Conservation (phyloP, 2,329 filamentous ascomycete species). For the Hymenoscyphus occultus region DNA sequence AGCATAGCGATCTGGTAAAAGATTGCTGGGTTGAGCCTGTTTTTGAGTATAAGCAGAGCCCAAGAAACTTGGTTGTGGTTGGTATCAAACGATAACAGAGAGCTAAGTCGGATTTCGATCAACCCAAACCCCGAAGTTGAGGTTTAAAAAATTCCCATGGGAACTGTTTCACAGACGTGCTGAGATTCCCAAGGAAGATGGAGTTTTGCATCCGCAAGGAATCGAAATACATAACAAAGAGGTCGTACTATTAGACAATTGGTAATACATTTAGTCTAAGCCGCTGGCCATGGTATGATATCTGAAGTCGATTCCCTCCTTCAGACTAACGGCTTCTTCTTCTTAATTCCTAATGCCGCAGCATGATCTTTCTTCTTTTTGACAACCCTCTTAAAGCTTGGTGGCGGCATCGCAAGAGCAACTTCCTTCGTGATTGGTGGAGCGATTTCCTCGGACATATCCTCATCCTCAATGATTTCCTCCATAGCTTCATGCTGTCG, state of each 20-base stretch:
- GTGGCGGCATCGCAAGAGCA: slow-evolving; percentile 48
- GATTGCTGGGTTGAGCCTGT: slow-evolving; percentile 90
- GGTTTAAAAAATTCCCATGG: too few relatives aligned
- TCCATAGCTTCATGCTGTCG: slow-evolving; percentile 35
- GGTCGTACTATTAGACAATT: not conserved
- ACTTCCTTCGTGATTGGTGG: slow-evolving; percentile 39
- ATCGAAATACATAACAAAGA: not conserved
- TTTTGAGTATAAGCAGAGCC: slow-evolving; percentile 83
- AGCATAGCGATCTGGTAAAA: slow-evolving; percentile 67
- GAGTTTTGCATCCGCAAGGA: not conserved
- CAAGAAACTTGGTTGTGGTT: slow-evolving; percentile 88
- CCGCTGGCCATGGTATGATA: not conserved
- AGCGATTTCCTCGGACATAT: slow-evolving; percentile 32
- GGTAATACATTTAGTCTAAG: not conserved
- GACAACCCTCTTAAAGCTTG: slow-evolving; percentile 69
- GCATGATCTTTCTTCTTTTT: slow-evolving; percentile 87
- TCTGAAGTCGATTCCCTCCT: not conserved
- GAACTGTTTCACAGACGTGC: too few relatives aligned
- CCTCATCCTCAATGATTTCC: slow-evolving; percentile 37
- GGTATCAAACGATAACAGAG: slow-evolving; percentile 63
- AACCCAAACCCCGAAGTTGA: too few relatives aligned
- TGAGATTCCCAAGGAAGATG: too few relatives aligned
- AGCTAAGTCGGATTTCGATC: not conserved
- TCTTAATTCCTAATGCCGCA: slow-evolving; percentile 80
- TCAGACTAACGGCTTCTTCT: slow-evolving; percentile 63